These are phyloP conservation scores for Candida broadrunensis DNA, from an alignment of 805 yeast genomes.

Conservation along the genomic window DNA sequence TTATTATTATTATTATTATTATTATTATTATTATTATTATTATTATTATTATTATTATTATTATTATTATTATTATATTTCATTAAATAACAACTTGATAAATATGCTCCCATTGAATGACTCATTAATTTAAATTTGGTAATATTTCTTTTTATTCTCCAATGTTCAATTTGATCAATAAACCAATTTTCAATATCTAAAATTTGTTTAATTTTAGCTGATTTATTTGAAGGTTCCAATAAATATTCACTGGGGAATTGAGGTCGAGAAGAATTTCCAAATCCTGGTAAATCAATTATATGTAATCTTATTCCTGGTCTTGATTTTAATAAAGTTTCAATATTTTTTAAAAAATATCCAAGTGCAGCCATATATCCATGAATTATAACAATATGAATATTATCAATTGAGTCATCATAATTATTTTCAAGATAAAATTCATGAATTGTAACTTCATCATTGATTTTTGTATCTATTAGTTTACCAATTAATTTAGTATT, in stretches of 20 bases:
- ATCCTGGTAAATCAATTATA: slow-evolving; percentile 41
- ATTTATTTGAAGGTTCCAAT: slow-evolving; percentile 12
- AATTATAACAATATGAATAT: slow-evolving; percentile 28
- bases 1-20: slow-evolving; percentile 18
- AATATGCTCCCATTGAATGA: slow-evolving; percentile 44
- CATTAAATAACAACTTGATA: slow-evolving; percentile 37
- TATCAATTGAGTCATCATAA: slow-evolving; percentile 7
- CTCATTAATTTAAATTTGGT: slow-evolving; percentile 28
- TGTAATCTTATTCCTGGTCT: slow-evolving; percentile 33
- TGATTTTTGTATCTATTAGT: slow-evolving; percentile 28
- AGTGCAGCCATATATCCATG: slow-evolving; percentile 47
- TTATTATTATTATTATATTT: slow-evolving; percentile 26
- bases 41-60: too few relatives aligned
- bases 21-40: slow-evolving; percentile 17
- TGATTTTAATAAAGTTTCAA: slow-evolving; percentile 27
- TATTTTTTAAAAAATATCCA: slow-evolving; percentile 39
- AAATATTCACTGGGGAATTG: slow-evolving; percentile 31
- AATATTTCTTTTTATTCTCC: slow-evolving; percentile 26
- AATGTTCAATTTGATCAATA: slow-evolving; percentile 34
- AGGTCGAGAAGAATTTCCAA: slow-evolving; percentile 42
- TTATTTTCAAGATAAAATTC: slow-evolving; percentile 31
- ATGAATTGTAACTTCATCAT: slow-evolving; percentile 28
- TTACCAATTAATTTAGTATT: slow-evolving; percentile 11
- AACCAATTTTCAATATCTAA: slow-evolving; percentile 38
- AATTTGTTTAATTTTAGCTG: slow-evolving; percentile 28